Evolutionary conservation across 1,284 basidiomycete genomes (phyloP).

Genomic region (Grifola frondosa): DNA sequence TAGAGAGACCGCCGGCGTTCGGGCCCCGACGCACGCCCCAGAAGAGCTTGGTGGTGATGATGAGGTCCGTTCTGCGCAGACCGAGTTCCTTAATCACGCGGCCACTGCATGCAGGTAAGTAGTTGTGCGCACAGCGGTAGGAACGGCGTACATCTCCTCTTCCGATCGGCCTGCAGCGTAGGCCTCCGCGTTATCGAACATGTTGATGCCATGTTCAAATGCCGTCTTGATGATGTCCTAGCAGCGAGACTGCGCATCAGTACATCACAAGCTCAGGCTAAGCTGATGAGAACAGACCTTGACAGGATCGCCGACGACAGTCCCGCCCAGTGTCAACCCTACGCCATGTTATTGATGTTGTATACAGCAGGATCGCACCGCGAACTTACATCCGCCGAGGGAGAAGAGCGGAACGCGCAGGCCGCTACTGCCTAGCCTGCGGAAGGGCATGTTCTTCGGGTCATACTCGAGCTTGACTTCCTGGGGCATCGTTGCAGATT

Average conservation of each 20-base stretch:
- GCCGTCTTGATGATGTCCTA: constrained; percentile 65
- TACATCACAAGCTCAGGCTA: too few species aligned
- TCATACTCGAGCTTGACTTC: constrained; percentile 38
- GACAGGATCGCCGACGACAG: constrained; percentile 69
- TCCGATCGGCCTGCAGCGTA: constrained; percentile 75
- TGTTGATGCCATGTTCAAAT: constrained; percentile 68
- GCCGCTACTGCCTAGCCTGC: constrained; percentile 72
- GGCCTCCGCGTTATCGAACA: constrained; percentile 65
- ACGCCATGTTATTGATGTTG: neutral
- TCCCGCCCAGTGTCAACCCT: constrained; percentile 69
- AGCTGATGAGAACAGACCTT: constrained; percentile 44
- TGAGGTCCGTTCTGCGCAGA: constrained; percentile 66
- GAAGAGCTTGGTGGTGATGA: constrained; percentile 75
- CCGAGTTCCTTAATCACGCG: constrained; percentile 78
- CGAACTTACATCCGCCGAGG: constrained; percentile 66
- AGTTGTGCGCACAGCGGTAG: neutral
- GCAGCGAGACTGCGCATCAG: neutral
- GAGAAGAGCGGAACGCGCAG: constrained; percentile 78
- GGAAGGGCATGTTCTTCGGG: constrained; percentile 70
- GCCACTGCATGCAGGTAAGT: constrained; percentile 48
- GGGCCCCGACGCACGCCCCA: constrained; percentile 56
- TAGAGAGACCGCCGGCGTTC: constrained; percentile 58
- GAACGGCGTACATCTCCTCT: constrained; percentile 53
- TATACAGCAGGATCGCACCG: neutral
- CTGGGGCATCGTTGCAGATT: constrained; percentile 6